These are phyloP conservation scores for Calonectria montana DNA, from an alignment of 2,329 filamentous ascomycete genomes.

Conservation along the genomic window DNA sequence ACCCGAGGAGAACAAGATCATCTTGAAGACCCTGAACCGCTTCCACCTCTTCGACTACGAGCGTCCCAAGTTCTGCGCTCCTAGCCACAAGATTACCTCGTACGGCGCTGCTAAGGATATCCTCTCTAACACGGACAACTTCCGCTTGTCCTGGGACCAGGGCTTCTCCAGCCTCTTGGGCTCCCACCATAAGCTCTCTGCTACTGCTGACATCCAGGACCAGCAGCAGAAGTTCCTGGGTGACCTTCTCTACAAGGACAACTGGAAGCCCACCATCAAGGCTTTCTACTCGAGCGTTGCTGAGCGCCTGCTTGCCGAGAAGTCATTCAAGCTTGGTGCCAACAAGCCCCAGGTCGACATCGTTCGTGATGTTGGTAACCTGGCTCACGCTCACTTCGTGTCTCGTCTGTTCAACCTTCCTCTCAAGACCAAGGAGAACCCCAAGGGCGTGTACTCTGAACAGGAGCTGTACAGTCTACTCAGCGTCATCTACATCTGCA, in stretches of 20 bases:
- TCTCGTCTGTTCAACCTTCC: slow-evolving; percentile 73
- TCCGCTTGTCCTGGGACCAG: slow-evolving; percentile 73
- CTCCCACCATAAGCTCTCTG: slow-evolving; percentile 67
- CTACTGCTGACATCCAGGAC: slow-evolving; percentile 60
- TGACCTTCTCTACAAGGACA: slow-evolving; percentile 69
- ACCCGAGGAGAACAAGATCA: slow-evolving; percentile 77
- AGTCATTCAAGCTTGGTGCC: slow-evolving; percentile 69
- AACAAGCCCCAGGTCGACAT: slow-evolving; percentile 74
- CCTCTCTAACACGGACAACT: slow-evolving; percentile 69
- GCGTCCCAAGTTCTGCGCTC: slow-evolving; percentile 64
- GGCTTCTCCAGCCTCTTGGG: slow-evolving; percentile 73
- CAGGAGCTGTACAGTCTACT: slow-evolving; percentile 72
- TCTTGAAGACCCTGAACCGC: slow-evolving; percentile 75
- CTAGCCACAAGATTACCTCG: slow-evolving; percentile 67
- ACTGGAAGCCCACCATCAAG: slow-evolving; percentile 73
- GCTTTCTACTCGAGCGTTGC: slow-evolving; percentile 74
- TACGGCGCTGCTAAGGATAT: slow-evolving; percentile 72
- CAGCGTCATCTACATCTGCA: slow-evolving; percentile 71
- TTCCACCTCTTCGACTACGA: slow-evolving; percentile 77
- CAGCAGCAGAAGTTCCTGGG: slow-evolving; percentile 65
- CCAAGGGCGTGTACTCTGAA: slow-evolving; percentile 67
- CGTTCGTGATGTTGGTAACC: slow-evolving; percentile 75
- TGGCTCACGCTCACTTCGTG: slow-evolving; percentile 73
- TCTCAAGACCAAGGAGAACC: slow-evolving; percentile 70
- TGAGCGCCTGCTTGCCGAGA: slow-evolving; percentile 70